A percentile compares a stretch with the other conserved stretches of the same genome.
Conservation (phyloP, 495 filamentous ascomycete genomes). For the Rhizodiscina lignyota region DNA sequence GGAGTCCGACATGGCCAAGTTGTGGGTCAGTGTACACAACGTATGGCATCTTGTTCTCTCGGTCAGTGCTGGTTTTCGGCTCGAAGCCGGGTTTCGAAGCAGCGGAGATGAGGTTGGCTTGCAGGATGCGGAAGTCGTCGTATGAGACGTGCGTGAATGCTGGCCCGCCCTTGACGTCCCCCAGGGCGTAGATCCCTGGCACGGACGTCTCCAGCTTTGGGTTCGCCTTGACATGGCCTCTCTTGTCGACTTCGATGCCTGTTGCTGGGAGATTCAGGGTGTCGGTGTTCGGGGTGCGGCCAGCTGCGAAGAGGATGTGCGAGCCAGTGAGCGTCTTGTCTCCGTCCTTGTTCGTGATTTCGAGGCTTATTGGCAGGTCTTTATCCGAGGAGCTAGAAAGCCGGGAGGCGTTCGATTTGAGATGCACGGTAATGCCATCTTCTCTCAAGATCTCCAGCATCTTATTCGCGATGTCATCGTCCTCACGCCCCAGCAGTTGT, state of each 20-base stretch:
- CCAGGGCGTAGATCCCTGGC: constrained; percentile 27
- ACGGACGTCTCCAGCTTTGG: constrained; percentile 24
- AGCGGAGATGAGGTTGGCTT: constrained; percentile 19
- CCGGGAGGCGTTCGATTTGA: constrained; percentile 11
- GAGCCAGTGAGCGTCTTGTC: constrained; percentile 16
- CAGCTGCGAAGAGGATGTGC: constrained; percentile 31
- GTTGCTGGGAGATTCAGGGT: constrained; percentile 18
- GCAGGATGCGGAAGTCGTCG: constrained; percentile 36
- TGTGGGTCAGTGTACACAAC: constrained; percentile 36
- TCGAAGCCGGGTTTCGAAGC: background rate
- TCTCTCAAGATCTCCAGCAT: constrained; percentile 23
- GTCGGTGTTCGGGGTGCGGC: constrained; percentile 30
- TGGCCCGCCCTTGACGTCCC: constrained; percentile 33
- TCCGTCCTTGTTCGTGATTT: constrained; percentile 3
- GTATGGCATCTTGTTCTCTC: constrained; percentile 24
- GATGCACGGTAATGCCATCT: constrained; percentile 24
- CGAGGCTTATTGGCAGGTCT: constrained; percentile 5
- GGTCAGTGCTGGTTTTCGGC: constrained; percentile 16
- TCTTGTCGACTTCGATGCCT: constrained; percentile 17
- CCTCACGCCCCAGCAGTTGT: constrained; percentile 27
- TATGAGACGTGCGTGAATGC: constrained; percentile 39
- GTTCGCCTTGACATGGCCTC: constrained; percentile 26
- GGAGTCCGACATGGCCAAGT: constrained; percentile 31
- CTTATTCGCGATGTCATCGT: constrained; percentile 23
- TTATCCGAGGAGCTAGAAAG: constrained; percentile 2